phyloP scores from a whole-genome alignment of 192 early-diverging fungal species.

The Chytriomyces sp. region DNA sequence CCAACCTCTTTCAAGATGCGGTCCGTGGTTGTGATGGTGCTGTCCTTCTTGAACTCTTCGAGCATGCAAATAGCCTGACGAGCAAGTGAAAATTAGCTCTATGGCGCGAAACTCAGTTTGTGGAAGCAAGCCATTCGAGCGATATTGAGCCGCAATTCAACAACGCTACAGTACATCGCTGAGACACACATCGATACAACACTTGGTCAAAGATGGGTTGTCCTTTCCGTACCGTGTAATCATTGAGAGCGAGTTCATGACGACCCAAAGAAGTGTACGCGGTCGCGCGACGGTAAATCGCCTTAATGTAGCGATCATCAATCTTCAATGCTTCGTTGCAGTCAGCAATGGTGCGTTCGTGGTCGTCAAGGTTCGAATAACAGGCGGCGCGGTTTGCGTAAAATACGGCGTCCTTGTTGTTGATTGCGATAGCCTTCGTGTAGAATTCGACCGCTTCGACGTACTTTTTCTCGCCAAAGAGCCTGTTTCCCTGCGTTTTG shows the following conservation, averaged over 20 bases:
- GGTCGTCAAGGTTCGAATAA: constrained; percentile 72
- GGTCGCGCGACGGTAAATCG: constrained; percentile 67
- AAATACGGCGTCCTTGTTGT: constrained; percentile 66
- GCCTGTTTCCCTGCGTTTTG: constrained; percentile 85
- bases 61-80: constrained; percentile 91
- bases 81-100: too few species aligned
- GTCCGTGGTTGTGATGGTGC: constrained; percentile 78
- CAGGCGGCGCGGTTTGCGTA: constrained; percentile 96
- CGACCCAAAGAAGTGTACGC: constrained; percentile 59
- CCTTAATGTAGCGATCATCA: constrained; percentile 87
- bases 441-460: constrained; percentile 83
- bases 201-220: too few species aligned
- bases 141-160: too few species aligned
- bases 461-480: constrained; percentile 82
- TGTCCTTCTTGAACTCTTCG: constrained; percentile 89
- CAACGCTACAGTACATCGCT: too few species aligned
- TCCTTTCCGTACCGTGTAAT: too few species aligned
- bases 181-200: too few species aligned
- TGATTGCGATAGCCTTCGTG: constrained; percentile 66
- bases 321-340: constrained; percentile 75
- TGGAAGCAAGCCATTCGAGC: too few species aligned
- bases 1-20: constrained; percentile 84
- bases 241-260: constrained; percentile 46
- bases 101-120: too few species aligned
- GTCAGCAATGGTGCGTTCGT: constrained; percentile 79